Base-by-base conservation (phyloP, 1,139 yeast species). In the Diutina pseudorugosa region DNA sequence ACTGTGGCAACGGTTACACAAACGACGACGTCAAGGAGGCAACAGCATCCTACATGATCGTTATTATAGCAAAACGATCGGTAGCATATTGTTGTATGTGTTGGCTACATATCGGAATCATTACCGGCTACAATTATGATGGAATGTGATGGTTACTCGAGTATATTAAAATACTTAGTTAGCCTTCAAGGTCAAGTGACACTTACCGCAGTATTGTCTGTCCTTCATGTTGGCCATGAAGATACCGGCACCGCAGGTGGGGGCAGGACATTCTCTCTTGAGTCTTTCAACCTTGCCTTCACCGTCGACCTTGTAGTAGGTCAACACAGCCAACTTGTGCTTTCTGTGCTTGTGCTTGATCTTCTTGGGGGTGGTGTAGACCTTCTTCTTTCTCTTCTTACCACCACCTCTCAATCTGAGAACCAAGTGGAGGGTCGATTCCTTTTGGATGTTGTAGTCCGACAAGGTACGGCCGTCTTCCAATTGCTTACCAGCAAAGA, bases 291-390 rank as follows among this genome's bases (percentile, higher is more conserved):
- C 96, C 75, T 90, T 86, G 70, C 98, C 98, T 69, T 94, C 98
- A 72, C 85, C 86, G 76, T 90, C 96, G 69, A 93, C 98, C 84
- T 91, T 91, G 91, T 91, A 94, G 94, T 91, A 93, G 72, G 95
- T 90, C 77, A 93, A 88, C 76, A 93, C 97, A 77, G 98, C 98
- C 73, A 93, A 84, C 86, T 93, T 93, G 80, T 87, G 87, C 83
- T 91, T 91, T 89, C 89, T 93, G 86, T 89, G 96, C 87, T 89
- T 90, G 95, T 93, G 98, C 82, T 81, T 89, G 81, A 93, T 88
- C 87, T 91, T 93, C 93, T 93, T 93, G 83, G 99, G 99, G 74
- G 98, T 93, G 82, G 98, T 91, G 93, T 93, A 94, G 74, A 90
- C 97, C 96, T 73, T 74, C 79, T 94, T 94, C 91, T 90, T 90